Evolutionary conservation across 1,284 basidiomycete genomes (phyloP), one percentile per base, ranked within the genome.

Genomic region (Laetiporus sulphureus): DNA sequence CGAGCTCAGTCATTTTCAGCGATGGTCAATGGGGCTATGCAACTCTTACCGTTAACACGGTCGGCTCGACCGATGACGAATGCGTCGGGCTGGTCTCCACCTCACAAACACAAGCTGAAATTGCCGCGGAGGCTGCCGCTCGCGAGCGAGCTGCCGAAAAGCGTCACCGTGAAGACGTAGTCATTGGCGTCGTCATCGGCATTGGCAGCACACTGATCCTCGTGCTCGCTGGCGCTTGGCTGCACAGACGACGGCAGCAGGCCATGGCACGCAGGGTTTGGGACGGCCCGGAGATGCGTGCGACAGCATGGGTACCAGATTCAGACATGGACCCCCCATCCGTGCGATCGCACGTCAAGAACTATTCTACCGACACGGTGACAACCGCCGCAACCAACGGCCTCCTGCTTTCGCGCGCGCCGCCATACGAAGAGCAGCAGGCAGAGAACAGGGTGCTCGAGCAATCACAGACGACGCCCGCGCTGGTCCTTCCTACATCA

Each of bases 11-110:
- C 42, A 3, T 23, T 34, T 13, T 16, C 38, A 60, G 58, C 13
- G 50, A 44, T 7, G 57, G 57, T 2, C 50, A 53, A 27, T 60
- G 58, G 58, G 54, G 57, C 10, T 37, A 53, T 1, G 54, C 53
- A 2, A 47, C 55, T 7, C n/a, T 37, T 6, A 29, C 44, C 2
- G 48, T 59, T 16, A 41, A 41, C 19, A 54, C 58, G 3, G 38
- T 32, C 1, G 56, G 58, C 1, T 47, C 52, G 4, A 42, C 38
- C 4, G 38, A 57, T 32, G 45, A 41, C 0, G 23, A 30, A 18
- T 59, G 57, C 35, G 22, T 32, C 2, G 54, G 56, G 3, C 43
- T 51, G 2, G 29, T 46, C 10, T 50, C 57, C 1, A 31, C 32
- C 2, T 56, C 55, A 5, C 37, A 41, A 21, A 57, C 54, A 7